Conservation (phyloP, 2,329 filamentous ascomycete species). For the Scedosporium dehoogii region DNA sequence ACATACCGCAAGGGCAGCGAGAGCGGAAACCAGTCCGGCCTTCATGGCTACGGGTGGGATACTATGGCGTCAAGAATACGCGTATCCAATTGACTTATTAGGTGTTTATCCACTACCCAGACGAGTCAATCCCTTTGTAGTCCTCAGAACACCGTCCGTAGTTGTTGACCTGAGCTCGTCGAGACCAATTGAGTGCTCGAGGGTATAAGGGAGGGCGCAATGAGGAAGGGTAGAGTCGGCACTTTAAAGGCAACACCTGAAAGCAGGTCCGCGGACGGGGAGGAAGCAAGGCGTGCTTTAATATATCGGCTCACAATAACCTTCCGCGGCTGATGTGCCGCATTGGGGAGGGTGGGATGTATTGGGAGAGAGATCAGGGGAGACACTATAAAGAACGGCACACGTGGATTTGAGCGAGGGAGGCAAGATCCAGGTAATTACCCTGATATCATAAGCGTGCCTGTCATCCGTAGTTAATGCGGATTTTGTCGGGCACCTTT, state of each 20-base stretch:
- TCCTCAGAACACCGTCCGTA: background rate
- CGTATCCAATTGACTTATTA: background rate
- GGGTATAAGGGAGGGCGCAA: background rate
- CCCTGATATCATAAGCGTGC: background rate
- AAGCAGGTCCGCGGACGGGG: background rate
- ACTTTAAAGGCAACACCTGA: background rate
- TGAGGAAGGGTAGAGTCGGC: background rate
- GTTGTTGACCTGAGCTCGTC: background rate
- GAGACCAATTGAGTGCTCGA: background rate
- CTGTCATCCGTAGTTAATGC: background rate
- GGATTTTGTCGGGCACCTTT: background rate
- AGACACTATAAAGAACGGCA: background rate
- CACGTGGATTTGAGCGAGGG: slow-evolving; percentile 5
- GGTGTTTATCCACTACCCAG: background rate
- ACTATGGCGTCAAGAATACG: background rate
- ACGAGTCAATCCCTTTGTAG: background rate
- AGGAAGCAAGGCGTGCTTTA: background rate
- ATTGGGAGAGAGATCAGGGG: background rate
- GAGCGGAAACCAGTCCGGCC: background rate
- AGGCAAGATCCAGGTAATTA: slow-evolving; percentile 5
- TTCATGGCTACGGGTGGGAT: background rate
- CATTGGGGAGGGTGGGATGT: background rate
- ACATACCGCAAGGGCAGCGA: slow-evolving; percentile 4
- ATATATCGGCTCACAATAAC: background rate
- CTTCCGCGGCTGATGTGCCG: background rate